Conservation (phyloP, 1,139 yeast species). For the Protomyces arabidopsidicola region DNA sequence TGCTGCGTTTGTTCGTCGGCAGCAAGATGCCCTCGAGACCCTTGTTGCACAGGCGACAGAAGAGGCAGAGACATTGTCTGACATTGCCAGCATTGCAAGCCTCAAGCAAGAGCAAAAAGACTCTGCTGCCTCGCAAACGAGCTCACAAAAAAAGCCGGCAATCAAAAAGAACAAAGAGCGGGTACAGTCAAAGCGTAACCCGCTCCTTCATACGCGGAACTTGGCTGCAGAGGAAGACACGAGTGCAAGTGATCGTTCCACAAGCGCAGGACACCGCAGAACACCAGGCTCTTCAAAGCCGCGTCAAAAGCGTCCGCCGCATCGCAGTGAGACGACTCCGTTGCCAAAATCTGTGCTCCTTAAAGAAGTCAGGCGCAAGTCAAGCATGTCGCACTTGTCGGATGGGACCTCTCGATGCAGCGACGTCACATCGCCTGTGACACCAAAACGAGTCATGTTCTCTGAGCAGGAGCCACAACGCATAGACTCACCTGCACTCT, state of each 20-base stretch:
- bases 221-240: neutral
- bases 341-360: slow-evolving; percentile 14
- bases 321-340: slow-evolving; percentile 10
- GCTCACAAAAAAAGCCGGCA: neutral
- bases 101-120: neutral
- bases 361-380: neutral
- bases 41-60: slow-evolving; percentile 6
- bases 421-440: slow-evolving; percentile 2
- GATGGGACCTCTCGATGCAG: neutral
- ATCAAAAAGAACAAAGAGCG: neutral
- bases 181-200: neutral
- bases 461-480: slow-evolving; percentile 25
- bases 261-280: neutral
- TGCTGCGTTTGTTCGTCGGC: neutral
- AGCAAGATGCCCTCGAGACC: neutral
- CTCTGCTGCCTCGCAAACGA: neutral
- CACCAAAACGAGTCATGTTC: slow-evolving; percentile 27
- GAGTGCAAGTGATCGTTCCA: neutral
- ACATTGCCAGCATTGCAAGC: neutral
- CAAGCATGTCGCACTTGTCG: neutral
- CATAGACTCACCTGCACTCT: slow-evolving; percentile 8
- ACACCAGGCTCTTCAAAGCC: neutral
- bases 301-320: neutral
- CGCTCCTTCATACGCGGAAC: neutral
- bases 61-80: slow-evolving; percentile 6